phyloP scores from a whole-genome alignment of 1,139 yeast species.

The Pichia sp. region DNA sequence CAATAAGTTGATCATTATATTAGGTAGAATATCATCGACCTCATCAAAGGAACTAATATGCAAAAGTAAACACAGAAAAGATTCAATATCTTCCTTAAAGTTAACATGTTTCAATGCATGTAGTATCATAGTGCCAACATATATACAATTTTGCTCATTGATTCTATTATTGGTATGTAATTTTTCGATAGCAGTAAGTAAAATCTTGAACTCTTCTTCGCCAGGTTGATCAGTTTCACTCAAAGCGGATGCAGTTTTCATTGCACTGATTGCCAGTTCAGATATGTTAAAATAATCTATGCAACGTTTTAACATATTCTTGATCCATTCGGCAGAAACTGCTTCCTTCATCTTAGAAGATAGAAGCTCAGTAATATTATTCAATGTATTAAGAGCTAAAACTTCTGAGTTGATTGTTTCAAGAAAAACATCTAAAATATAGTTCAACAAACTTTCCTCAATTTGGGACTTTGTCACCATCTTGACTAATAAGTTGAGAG shows the following conservation, averaged over 20 bases:
- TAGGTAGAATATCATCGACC: conserved; percentile 17
- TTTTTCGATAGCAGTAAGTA: conserved; percentile 8
- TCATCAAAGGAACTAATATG: conserved; percentile 8
- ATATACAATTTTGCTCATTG: conserved; percentile 9
- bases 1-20: conserved; percentile 16
- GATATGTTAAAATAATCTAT: conserved; percentile 17
- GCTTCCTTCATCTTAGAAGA: conserved; percentile 5
- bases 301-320: conserved; percentile 13
- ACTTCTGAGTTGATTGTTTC: conserved; percentile 10
- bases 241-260: conserved; percentile 14
- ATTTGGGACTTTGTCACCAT: conserved; percentile 21
- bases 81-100: conserved; percentile 5
- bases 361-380: conserved; percentile 16
- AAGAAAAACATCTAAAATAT: conserved; percentile 17
- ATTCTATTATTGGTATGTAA: conserved; percentile 13
- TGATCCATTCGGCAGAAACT: conserved; percentile 16
- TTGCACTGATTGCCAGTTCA: conserved; percentile 18
- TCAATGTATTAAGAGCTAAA: conserved; percentile 10
- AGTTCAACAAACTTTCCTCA: background rate
- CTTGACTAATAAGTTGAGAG: conserved; percentile 35
- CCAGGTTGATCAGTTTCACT: conserved; percentile 9
- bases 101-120: conserved; percentile 7
- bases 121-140: conserved; percentile 14
- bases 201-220: conserved; percentile 5
- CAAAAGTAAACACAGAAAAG: conserved; percentile 9